phyloP scores from a whole-genome alignment of 306 rosid species.

The Lathyrus aphaca region DNA sequence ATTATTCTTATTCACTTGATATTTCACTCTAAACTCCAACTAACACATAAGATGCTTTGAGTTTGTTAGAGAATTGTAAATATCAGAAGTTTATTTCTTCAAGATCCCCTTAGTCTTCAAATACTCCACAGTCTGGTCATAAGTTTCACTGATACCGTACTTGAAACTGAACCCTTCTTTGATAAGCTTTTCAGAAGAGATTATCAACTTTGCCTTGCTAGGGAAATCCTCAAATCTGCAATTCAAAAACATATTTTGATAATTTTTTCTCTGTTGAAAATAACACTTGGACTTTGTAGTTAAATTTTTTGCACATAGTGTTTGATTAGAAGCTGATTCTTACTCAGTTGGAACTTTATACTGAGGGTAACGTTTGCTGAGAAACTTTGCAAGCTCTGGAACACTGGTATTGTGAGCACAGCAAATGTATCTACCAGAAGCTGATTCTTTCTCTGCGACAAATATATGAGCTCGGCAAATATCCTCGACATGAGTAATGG shows the following conservation, averaged over 20 bases:
- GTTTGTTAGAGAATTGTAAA: constrained; percentile 16
- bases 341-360: constrained; percentile 72
- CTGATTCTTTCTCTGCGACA: constrained; percentile 81
- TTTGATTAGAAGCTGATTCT: constrained; percentile 57
- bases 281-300: neutral
- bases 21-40: constrained; percentile 1
- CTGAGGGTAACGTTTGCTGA: constrained; percentile 61
- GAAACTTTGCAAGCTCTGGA: constrained; percentile 77
- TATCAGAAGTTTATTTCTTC: constrained; percentile 40
- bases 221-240: constrained; percentile 72
- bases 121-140: constrained; percentile 68
- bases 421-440: constrained; percentile 73
- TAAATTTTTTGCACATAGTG: neutral
- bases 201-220: constrained; percentile 54
- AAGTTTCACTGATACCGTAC: constrained; percentile 63
- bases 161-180: constrained; percentile 78
- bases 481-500: constrained; percentile 76
- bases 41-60: constrained; percentile 1
- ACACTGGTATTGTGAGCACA: constrained; percentile 65
- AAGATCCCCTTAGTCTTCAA: constrained; percentile 64
- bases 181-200: constrained; percentile 73
- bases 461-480: constrained; percentile 71
- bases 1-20: constrained; percentile 8
- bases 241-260: constrained; percentile 22
- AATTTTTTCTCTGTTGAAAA: neutral